Percentiles rank a stretch among this genome's conserved stretches.
Evolutionary conservation across 345 rosid species (phyloP).

Genomic region (Turritis glabra): DNA sequence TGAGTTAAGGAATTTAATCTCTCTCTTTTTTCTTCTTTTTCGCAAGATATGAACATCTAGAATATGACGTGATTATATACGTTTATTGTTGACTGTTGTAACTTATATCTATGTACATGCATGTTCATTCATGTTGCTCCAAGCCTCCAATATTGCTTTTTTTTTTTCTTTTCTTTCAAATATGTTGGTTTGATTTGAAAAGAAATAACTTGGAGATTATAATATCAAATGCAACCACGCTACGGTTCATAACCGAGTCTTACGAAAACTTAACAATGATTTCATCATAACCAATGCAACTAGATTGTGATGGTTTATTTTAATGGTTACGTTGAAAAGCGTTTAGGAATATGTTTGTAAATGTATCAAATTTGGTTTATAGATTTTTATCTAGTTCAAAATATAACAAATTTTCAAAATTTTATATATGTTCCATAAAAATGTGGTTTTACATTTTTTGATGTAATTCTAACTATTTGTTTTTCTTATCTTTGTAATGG

Average conservation of each 20-base stretch:
- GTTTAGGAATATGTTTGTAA: background rate
- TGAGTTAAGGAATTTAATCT: constrained; percentile 20
- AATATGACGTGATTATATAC: constrained; percentile 1
- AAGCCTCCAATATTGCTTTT: too few species aligned
- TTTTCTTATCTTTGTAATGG: too few species aligned
- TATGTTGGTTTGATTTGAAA: background rate
- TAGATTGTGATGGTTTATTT: too few species aligned
- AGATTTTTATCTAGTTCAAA: background rate
- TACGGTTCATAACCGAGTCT: background rate
- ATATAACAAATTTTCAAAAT: background rate
- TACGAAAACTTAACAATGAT: background rate
- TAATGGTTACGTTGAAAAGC: background rate
- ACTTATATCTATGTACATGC: background rate
- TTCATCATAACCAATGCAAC: too few species aligned
- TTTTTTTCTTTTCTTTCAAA: background rate
- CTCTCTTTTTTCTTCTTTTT: background rate
- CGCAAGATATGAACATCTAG: background rate
- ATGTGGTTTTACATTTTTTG: too few species aligned
- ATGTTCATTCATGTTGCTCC: too few species aligned
- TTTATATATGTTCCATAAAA: background rate
- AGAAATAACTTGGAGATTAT: background rate
- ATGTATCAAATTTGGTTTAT: too few species aligned
- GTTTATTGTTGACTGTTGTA: background rate
- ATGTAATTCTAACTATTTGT: too few species aligned
- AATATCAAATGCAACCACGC: background rate